Evolutionary conservation across 2,329 filamentous ascomycete species (phyloP), one percentile per base, ranked within the genome.

Genomic region (Rutstroemia sp.): DNA sequence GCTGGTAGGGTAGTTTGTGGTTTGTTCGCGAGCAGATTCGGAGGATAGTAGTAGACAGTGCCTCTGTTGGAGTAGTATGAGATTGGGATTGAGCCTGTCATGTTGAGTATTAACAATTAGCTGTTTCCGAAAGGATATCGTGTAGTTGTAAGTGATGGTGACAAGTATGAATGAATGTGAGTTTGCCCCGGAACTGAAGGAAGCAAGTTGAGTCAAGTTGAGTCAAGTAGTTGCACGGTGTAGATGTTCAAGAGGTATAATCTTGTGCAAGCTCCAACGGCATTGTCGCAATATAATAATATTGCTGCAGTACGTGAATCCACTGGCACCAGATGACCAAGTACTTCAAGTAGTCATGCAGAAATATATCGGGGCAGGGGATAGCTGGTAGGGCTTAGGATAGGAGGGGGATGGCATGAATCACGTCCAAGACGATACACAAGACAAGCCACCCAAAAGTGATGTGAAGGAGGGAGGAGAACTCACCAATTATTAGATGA

Each of bases 1-100:
- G 62, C 68, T 57, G 67, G 74, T 61, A 71, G 62, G n/a, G 58
- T 58, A 25, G 58, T 42, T 27, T 60, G 59, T 38, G 56, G 34
- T 10, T 60, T 56, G 19, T 60, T 58, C 19, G 58, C 48, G 30
- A 48, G 47, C 21, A 54, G 50, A 47, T 57, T 57, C 21, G 56
- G 38, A 21, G 65, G 66, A 30, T 61, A 63, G 45, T 69, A 68
- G 51, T 56, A 60, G 21, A 69, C 58, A 3, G 60, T 64, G 6
- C 67, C 67, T 61, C 64, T 58, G n/a, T 37, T 61, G 16, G 64
- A 59, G 38, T 60, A 59, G 57, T 63, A 66, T 7, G 63, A 61
- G 45, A 65, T 57, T 34, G 58, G 54, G 10, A 55, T 37, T 27
- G 57, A 48, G 41, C 58, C 65, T 68, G 64, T 51, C 67, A 69